A percentile compares a stretch with the other conserved stretches of the same genome.
Evolutionary conservation across 2,329 filamentous ascomycete species (phyloP).

Genomic region (Helminthosporium solani): DNA sequence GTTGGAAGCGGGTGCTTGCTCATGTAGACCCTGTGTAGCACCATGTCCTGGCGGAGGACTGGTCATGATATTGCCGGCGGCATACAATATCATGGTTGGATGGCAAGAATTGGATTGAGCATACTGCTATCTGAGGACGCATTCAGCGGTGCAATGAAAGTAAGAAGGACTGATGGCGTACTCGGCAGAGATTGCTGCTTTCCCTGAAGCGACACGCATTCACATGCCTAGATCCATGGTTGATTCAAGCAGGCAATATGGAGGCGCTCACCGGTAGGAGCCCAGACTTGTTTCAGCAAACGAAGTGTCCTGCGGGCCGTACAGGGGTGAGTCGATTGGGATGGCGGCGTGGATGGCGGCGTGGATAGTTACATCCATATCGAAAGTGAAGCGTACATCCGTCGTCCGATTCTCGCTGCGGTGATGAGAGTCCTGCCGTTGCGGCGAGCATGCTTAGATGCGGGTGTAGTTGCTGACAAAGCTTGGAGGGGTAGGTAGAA

Average conservation of each 20-base stretch:
- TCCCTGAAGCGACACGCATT: neutral
- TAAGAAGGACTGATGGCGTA: neutral
- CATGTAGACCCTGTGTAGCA: neutral
- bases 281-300: neutral
- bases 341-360: neutral
- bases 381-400: constrained; percentile 2
- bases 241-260: constrained; percentile 1
- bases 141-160: neutral
- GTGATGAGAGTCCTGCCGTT: neutral
- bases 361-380: neutral
- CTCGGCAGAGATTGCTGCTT: neutral
- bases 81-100: neutral
- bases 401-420: neutral
- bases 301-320: neutral
- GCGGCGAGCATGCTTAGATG: neutral
- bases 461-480: constrained; percentile 3
- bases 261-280: constrained; percentile 3
- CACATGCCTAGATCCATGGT: neutral
- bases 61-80: neutral
- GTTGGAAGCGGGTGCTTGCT: neutral
- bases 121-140: neutral
- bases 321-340: constrained; percentile 1
- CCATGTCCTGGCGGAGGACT: constrained; percentile 2
- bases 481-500: neutral
- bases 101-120: neutral